Base-by-base conservation (phyloP, 768 basidiomycete species). In the Naganishia vaughanmartiniae region DNA sequence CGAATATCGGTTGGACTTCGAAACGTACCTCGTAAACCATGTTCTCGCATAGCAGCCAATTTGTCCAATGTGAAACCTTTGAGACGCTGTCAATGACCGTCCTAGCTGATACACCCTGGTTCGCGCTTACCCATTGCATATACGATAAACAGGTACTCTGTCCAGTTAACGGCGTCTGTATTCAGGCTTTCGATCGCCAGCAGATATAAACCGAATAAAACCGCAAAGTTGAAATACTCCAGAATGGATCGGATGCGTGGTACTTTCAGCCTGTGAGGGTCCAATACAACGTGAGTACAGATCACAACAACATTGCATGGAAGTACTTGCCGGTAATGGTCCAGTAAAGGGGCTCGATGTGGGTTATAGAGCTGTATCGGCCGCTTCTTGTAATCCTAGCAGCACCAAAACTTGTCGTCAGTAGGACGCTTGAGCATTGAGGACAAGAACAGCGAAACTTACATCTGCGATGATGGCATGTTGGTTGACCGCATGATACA, bases 341-440 rank as follows among this genome's bases (percentile, higher is more conserved):
- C 93, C 9, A 97, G 86, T n/a, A 96, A 80, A 21, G 93, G 92
- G 0, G 93, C 93, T 78, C 88, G 91, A 77, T 93, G 89, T 2
- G 93, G 93, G 78, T 97, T 92, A 79, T 97, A 96, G 75, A 95
- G 90, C 79, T 93, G 91, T 39, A 96, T 86, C 14, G 94, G 92
- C 30, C 87, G 91, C 57, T 89, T 86, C 83, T 96, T 96, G 81
- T 97, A 97, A 31, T 91, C 93, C 93, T 94, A 51, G 17, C 48
- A 51, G 73, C 24, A 54, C n/a, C 33, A 21, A 28, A 72, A 9
- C 65, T 54, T 21, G 45, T 66, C 56, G 70, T 21, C 30, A 24
- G 48, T 28, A 51, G 15, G 17, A n/a, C 28, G n/a, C 10, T 30
- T 21, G 21, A 21, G 14, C 30, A 26, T 19, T 21, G 26, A 53